Percentiles rank a stretch among this genome's conserved stretches.
These are phyloP conservation scores for Pleurotus cornucopiae DNA, from an alignment of 768 basidiomycete species.

Conservation along the genomic window DNA sequence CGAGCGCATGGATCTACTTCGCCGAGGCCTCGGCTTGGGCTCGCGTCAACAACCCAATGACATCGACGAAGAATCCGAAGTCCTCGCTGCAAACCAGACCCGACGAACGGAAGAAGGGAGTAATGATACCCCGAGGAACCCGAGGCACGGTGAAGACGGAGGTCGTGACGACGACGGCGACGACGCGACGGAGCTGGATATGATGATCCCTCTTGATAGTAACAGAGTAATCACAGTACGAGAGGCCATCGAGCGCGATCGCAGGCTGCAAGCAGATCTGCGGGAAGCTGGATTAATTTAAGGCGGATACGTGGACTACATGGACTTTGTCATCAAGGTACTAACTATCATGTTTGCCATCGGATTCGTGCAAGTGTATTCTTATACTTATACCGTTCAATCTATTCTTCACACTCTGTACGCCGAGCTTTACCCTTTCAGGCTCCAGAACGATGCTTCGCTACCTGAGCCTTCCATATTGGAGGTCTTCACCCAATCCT, in stretches of 20 bases:
- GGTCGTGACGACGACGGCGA: not conserved
- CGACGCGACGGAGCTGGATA: constrained; percentile 5
- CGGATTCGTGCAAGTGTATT: not conserved
- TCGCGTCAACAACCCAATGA: constrained; percentile 13
- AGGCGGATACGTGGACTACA: constrained; percentile 7
- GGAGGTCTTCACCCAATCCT: no score
- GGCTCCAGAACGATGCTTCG: not conserved
- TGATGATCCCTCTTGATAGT: constrained; percentile 35
- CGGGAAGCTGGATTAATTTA: constrained; percentile 63
- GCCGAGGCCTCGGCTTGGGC: constrained; percentile 40
- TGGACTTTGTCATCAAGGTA: not conserved
- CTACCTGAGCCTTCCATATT: no score
- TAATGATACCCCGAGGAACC: constrained; percentile 7
- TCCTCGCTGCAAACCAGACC: constrained; percentile 19
- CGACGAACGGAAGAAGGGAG: constrained; percentile 27
- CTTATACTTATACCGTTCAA: not conserved
- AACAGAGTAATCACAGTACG: constrained; percentile 36
- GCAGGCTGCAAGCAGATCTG: constrained; percentile 53
- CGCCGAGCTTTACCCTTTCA: not conserved
- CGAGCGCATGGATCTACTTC: constrained; percentile 36
- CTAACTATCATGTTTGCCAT: no score
- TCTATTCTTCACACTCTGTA: not conserved
- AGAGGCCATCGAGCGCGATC: constrained; percentile 49
- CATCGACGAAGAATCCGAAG: constrained; percentile 21
- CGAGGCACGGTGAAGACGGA: not conserved